A percentile compares a stretch with the other conserved stretches of the same genome.
These are phyloP conservation scores for Kwoniella mangroviensis DNA, from an alignment of 768 basidiomycete species.

Conservation along the genomic window DNA sequence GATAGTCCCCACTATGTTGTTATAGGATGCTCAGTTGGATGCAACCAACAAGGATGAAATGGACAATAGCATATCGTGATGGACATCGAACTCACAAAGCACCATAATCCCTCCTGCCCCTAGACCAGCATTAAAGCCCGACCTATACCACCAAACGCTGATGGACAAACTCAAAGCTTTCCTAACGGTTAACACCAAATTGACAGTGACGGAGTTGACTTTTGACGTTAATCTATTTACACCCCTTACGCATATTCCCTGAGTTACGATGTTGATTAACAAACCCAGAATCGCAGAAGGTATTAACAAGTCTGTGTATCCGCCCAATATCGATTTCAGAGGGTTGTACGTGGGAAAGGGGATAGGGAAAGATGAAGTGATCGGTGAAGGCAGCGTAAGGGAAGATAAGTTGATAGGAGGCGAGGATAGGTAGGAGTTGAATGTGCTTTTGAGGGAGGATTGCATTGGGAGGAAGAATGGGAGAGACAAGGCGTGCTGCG, in stretches of 20 bases:
- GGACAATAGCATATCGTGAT: too few species aligned
- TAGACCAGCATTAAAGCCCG: conserved; percentile 70
- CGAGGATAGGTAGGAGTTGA: conserved; percentile 64
- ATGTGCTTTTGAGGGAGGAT: conserved; percentile 65
- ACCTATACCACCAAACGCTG: conserved; percentile 83
- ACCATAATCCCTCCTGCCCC: conserved; percentile 75
- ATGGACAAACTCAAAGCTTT: conserved; percentile 80
- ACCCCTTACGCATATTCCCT: conserved; percentile 79
- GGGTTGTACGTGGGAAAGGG: background rate
- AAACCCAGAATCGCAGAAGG: conserved; percentile 66
- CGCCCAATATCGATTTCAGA: background rate
- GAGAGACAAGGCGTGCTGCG: conserved; percentile 73
- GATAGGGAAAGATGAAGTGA: background rate
- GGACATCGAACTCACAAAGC: conserved; percentile 58
- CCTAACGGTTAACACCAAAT: conserved; percentile 75
- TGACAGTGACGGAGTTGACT: conserved; percentile 79
- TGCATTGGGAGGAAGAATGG: conserved; percentile 72
- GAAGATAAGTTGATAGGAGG: conserved; percentile 47
- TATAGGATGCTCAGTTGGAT: too few species aligned
- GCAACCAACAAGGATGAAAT: too few species aligned
- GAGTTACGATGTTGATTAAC: conserved; percentile 69
- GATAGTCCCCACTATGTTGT: conserved; percentile 15
- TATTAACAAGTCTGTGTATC: conserved; percentile 33
- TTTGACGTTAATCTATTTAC: conserved; percentile 79
- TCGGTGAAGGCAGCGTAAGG: conserved; percentile 30